Conservation (phyloP, 495 filamentous ascomycete species). For the Diplogelasinospora grovesii region DNA sequence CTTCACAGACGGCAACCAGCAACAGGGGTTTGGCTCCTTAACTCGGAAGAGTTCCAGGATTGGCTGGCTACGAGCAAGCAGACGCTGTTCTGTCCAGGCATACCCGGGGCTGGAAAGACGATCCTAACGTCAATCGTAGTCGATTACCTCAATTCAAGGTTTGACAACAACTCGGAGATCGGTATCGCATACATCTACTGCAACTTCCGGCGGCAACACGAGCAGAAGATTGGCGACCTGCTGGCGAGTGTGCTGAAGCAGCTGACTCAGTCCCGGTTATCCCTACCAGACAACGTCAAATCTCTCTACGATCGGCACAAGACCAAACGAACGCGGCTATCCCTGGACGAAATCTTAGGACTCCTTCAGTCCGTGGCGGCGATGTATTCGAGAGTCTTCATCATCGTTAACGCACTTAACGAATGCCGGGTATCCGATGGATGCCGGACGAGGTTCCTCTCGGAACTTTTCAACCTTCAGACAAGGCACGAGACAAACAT, state of each 20-base stretch:
- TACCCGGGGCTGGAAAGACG: conserved; percentile 34
- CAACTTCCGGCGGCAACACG: conserved; percentile 13
- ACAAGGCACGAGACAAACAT: conserved; percentile 14
- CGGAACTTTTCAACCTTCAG: conserved; percentile 17
- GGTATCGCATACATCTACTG: conserved; percentile 39
- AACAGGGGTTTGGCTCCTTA: conserved; percentile 36
- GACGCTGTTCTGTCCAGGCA: conserved; percentile 31
- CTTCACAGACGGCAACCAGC: conserved; percentile 26
- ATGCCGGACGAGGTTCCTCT: conserved; percentile 9
- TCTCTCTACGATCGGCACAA: conserved; percentile 19
- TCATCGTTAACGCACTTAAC: conserved; percentile 45
- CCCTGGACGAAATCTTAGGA: conserved; percentile 13
- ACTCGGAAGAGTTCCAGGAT: conserved; percentile 25
- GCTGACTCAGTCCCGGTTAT: conserved; percentile 25
- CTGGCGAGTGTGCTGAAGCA: conserved; percentile 32
- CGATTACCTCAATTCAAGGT: conserved; percentile 22
- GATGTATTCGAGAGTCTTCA: conserved; percentile 24
- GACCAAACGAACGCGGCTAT: conserved; percentile 16
- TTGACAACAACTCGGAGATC: conserved; percentile 18
- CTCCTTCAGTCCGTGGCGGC: conserved; percentile 14
- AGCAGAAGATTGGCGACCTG: conserved; percentile 22
- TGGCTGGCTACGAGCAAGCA: conserved; percentile 24
- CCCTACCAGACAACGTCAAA: conserved; percentile 18
- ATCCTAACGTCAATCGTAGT: conserved; percentile 31
- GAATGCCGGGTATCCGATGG: conserved; percentile 26